phyloP scores from a whole-genome alignment of 768 basidiomycete species.

The Cystobasidium onofrii region DNA sequence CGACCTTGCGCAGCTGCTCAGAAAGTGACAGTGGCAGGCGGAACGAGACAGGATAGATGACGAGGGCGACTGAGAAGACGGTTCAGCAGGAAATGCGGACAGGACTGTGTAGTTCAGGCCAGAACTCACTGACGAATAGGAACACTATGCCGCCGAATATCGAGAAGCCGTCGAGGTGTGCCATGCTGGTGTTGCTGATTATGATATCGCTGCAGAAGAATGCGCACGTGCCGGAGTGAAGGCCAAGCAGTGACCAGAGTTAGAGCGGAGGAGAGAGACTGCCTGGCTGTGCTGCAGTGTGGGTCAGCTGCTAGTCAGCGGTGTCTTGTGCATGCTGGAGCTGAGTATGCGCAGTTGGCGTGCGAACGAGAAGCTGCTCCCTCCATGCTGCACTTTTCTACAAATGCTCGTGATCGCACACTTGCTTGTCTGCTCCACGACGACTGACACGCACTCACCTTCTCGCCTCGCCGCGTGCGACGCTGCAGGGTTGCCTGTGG shows the following conservation, averaged over 20 bases:
- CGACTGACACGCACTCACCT: too few species aligned
- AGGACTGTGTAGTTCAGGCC: background rate
- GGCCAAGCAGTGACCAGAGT: too few species aligned
- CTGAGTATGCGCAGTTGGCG: too few species aligned
- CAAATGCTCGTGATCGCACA: background rate
- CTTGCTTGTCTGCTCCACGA: background rate
- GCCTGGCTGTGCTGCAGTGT: too few species aligned
- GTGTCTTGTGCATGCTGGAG: background rate
- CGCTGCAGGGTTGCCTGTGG: background rate
- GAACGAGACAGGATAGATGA: constrained; percentile 34
- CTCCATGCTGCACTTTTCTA: too few species aligned
- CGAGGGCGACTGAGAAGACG: constrained; percentile 30
- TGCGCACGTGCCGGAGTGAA: background rate
- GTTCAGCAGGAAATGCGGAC: background rate
- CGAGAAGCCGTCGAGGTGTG: constrained; percentile 31
- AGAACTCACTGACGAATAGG: constrained; percentile 35
- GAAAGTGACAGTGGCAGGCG: constrained; percentile 17
- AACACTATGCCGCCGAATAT: constrained; percentile 37
- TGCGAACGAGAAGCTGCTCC: too few species aligned
- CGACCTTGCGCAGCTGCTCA: background rate
- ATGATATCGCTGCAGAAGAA: background rate
- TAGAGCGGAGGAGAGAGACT: too few species aligned
- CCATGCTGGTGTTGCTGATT: too few species aligned
- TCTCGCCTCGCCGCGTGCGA: background rate
- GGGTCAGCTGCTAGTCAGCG: background rate